A percentile compares a stretch with the other conserved stretches of the same genome.
Conservation (phyloP, 2,329 filamentous ascomycete genomes). For the Cladosporium sp. region DNA sequence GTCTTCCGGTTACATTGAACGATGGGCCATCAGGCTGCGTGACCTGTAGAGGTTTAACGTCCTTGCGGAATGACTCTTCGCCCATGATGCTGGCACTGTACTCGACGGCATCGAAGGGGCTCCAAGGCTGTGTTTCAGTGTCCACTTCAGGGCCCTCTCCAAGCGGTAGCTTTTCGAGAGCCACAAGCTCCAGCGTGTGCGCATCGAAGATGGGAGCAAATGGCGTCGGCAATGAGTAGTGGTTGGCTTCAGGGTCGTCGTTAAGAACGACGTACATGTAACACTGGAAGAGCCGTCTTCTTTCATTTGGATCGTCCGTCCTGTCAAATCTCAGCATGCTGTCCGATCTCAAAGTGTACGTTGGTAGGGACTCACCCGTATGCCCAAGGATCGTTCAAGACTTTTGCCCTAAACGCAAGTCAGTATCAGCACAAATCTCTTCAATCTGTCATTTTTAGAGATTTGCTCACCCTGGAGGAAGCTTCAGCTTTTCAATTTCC, state of each 20-base stretch:
- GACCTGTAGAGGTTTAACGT: slow-evolving; percentile 52
- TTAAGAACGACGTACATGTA: not conserved
- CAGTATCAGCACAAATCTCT: no score
- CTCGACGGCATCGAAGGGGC: slow-evolving; percentile 1
- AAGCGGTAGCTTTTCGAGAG: not conserved
- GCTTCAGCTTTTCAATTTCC: no score
- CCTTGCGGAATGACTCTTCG: slow-evolving; percentile 46
- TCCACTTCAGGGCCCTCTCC: not conserved
- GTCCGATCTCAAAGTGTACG: no score
- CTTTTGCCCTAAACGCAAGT: no score
- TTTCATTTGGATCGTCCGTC: no score
- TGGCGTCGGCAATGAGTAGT: not conserved
- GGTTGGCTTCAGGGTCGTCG: not conserved
- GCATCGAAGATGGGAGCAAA: not conserved
- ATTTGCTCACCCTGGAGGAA: no score
- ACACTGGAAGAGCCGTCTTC: not conserved
- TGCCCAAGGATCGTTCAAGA: no score
- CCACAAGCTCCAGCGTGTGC: not conserved
- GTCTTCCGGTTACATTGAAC: slow-evolving; percentile 45
- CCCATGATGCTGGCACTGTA: not conserved
- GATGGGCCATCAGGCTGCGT: slow-evolving; percentile 53
- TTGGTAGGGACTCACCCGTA: no score
- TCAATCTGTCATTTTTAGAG: no score
- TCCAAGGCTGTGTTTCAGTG: no score
- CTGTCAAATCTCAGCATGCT: no score